A percentile compares a stretch with the other conserved stretches of the same genome.
phyloP scores from a whole-genome alignment of 2,329 filamentous ascomycete genomes.

The Fusarium mundagurra region DNA sequence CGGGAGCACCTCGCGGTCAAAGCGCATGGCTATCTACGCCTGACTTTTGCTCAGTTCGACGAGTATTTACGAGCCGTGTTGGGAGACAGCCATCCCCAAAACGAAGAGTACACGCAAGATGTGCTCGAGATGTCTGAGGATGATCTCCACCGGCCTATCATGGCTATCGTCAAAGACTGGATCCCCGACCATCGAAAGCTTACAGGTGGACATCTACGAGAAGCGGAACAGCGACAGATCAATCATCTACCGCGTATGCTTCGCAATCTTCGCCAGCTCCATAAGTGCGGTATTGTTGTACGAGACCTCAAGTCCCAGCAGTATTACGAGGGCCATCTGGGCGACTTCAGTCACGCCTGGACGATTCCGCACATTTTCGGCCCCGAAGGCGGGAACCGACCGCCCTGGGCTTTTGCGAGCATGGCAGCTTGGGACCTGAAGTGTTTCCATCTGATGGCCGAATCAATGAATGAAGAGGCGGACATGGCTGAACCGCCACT shows the following conservation, averaged over 20 bases:
- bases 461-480: neutral
- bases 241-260: constrained; percentile 3
- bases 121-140: no score
- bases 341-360: constrained; percentile 14
- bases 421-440: constrained; percentile 25
- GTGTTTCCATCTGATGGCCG: neutral
- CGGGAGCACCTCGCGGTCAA: constrained; percentile 7
- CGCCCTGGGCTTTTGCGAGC: constrained; percentile 1
- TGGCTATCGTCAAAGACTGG: constrained; percentile 30
- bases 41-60: neutral
- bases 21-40: constrained; percentile 4
- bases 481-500: neutral
- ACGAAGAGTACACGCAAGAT: no score
- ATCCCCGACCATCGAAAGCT: neutral
- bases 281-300: constrained; percentile 10
- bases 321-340: constrained; percentile 1
- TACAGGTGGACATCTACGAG: no score
- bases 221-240: neutral
- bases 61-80: no score
- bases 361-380: constrained; percentile 7
- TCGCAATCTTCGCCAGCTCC: neutral
- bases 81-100: no score
- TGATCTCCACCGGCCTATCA: no score
- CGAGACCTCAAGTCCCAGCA: constrained; percentile 9
- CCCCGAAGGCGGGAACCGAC: neutral